Percentiles rank a stretch among this genome's conserved stretches.
Evolutionary conservation across 306 rosid genomes (phyloP).

Genomic region (Vachellia pachyceras): DNA sequence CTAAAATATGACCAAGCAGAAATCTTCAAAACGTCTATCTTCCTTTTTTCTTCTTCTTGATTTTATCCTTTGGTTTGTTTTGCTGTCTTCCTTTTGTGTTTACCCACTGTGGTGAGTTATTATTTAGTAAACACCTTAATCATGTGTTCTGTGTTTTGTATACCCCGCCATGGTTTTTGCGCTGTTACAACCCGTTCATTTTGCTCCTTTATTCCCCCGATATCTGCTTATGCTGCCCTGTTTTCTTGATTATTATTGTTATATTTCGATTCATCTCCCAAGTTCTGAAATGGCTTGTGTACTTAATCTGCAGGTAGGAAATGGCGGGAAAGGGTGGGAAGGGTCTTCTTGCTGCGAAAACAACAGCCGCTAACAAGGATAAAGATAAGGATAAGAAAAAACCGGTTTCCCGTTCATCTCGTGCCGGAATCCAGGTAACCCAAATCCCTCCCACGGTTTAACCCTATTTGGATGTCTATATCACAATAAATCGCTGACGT

Average conservation of each 20-base stretch:
- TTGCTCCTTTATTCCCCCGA: not conserved
- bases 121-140: not conserved
- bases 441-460: not conserved
- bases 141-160: not conserved
- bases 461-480: not conserved
- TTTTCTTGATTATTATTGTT: not conserved
- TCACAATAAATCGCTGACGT: no score
- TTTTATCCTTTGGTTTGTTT: slow-evolving; percentile 2
- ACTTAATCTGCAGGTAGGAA: slow-evolving; percentile 33
- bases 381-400: slow-evolving; percentile 87
- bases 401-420: slow-evolving; percentile 93
- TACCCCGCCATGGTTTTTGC: not conserved
- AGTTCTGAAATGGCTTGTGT: not conserved
- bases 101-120: not conserved
- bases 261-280: no score
- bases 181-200: not conserved
- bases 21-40: not conserved
- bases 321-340: slow-evolving; percentile 99
- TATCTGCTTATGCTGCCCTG: not conserved
- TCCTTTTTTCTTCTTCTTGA: not conserved
- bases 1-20: not conserved
- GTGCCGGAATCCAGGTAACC: slow-evolving; percentile 92
- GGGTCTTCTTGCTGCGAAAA: slow-evolving; percentile 90
- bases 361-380: slow-evolving; percentile 87
- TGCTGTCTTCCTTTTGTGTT: not conserved